Conservation (phyloP, 2,329 filamentous ascomycete species). For the Bimuria novae-zelandiae region DNA sequence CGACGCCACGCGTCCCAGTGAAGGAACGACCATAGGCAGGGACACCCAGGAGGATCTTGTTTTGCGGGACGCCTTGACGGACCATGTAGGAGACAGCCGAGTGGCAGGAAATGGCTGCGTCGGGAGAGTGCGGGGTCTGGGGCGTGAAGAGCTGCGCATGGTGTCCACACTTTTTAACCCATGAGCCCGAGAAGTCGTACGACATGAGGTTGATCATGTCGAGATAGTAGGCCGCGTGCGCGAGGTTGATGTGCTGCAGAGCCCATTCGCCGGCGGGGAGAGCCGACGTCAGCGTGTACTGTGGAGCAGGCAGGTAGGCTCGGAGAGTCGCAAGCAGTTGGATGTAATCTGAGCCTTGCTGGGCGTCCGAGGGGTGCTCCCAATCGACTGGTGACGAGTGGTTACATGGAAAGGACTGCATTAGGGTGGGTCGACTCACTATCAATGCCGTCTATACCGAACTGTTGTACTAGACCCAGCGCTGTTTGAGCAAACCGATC, state of each 20-base stretch:
- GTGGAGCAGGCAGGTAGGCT: constrained; percentile 67
- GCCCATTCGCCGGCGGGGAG: constrained; percentile 70
- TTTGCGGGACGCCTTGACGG: constrained; percentile 66
- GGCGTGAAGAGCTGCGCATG: constrained; percentile 75
- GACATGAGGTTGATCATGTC: constrained; percentile 80
- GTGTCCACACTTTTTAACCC: constrained; percentile 70
- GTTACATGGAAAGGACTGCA: constrained; percentile 8
- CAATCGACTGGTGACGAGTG: constrained; percentile 68
- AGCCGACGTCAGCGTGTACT: constrained; percentile 72
- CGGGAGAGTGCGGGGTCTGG: constrained; percentile 58
- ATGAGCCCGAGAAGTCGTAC: constrained; percentile 77
- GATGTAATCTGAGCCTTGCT: constrained; percentile 73
- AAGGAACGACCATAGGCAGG: constrained; percentile 79
- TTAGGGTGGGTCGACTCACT: constrained; percentile 55
- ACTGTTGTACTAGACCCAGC: constrained; percentile 69
- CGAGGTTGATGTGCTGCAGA: constrained; percentile 71
- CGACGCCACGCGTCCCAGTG: constrained; percentile 65
- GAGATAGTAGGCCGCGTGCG: constrained; percentile 65
- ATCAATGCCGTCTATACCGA: constrained; percentile 75
- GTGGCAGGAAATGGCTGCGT: constrained; percentile 64
- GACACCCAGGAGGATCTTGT: constrained; percentile 76
- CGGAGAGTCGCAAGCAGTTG: constrained; percentile 70
- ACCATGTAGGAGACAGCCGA: constrained; percentile 69
- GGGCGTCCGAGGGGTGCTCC: constrained; percentile 71
- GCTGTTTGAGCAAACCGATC: constrained; percentile 74